These are phyloP conservation scores for Verbena officinalis DNA, from an alignment of 257 asterid genomes.

Conservation along the genomic window DNA sequence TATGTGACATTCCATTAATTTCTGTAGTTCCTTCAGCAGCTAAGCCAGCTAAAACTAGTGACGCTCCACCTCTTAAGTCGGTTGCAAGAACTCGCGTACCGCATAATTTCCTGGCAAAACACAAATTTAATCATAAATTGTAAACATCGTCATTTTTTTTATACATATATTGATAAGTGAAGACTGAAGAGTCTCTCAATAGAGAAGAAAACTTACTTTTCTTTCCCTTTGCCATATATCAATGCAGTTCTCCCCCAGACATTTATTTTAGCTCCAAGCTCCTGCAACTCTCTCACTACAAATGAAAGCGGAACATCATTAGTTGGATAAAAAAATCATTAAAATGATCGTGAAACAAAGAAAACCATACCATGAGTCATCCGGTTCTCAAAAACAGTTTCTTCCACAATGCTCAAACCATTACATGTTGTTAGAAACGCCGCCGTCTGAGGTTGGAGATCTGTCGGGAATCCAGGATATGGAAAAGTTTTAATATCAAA, in stretches of 20 bases:
- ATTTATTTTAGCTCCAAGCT: slow-evolving; percentile 42
- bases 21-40: slow-evolving; percentile 50
- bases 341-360: not conserved
- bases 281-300: slow-evolving; percentile 45
- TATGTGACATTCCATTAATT: slow-evolving; percentile 33
- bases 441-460: slow-evolving; percentile 51
- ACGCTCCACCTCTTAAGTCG: slow-evolving; percentile 48
- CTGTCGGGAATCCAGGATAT: slow-evolving; percentile 55
- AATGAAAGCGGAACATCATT: not conserved
- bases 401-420: slow-evolving; percentile 40
- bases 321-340: too few species aligned
- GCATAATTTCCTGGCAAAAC: slow-evolving; percentile 28
- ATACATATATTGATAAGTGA: too few species aligned
- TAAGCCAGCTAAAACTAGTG: slow-evolving; percentile 48
- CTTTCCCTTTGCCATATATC: slow-evolving; percentile 27
- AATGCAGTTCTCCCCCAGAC: slow-evolving; percentile 33
- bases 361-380: slow-evolving; percentile 42
- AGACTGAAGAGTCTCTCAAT: too few species aligned
- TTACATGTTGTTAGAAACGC: slow-evolving; percentile 47
- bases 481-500: slow-evolving; percentile 40
- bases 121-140: too few species aligned
- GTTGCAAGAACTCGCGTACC: slow-evolving; percentile 42
- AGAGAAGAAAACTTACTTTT: too few species aligned
- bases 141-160: too few species aligned
- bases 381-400: slow-evolving; percentile 52